Conservation (phyloP, 441 rosid species). For the Eugenia klotzschiana region DNA sequence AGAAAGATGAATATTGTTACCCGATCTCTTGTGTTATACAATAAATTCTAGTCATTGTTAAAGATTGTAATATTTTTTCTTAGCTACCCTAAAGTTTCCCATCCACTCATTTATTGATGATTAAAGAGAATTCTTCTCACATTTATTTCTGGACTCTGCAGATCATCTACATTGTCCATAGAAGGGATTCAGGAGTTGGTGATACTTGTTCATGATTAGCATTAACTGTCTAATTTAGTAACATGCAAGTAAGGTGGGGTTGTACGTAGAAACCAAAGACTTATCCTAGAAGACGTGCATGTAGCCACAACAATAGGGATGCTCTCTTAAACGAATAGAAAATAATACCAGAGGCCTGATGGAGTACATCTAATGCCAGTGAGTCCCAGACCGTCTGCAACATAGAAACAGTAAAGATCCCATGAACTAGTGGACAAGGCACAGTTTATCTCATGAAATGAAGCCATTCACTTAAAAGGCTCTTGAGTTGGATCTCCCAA, state of each 20-base stretch:
- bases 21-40: neutral
- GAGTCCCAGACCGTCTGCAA: slow-evolving; percentile 74
- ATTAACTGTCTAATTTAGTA: neutral
- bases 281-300: neutral
- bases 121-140: neutral
- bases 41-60: neutral
- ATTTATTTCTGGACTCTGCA: neutral
- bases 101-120: neutral
- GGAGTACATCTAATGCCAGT: slow-evolving; percentile 56
- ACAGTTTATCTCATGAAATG: neutral
- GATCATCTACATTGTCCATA: neutral
- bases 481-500: neutral
- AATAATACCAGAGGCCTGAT: slow-evolving; percentile 73
- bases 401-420: neutral
- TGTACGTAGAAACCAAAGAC: neutral
- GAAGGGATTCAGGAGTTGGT: neutral
- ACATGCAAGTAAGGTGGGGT: neutral
- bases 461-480: neutral
- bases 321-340: neutral
- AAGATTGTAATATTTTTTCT: neutral
- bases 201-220: neutral
- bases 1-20: neutral
- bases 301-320: neutral
- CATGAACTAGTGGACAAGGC: neutral
- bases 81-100: neutral